Evolutionary conservation across 2,329 filamentous ascomycete genomes (phyloP).

Genomic region (Talaromyces marneffei): DNA sequence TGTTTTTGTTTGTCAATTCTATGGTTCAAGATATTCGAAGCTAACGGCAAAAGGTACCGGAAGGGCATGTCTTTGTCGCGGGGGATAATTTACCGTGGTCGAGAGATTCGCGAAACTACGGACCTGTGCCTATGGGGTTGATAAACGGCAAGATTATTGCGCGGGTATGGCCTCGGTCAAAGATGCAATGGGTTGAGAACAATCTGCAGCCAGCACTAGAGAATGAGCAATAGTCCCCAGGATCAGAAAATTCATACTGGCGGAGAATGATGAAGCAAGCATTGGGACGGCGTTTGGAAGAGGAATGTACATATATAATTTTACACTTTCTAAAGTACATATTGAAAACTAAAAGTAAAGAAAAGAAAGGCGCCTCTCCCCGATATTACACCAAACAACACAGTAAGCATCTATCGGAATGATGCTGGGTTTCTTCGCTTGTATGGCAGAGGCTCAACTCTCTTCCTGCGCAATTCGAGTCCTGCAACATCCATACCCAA

Average conservation of each 20-base stretch:
- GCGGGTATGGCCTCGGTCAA: constrained; percentile 32
- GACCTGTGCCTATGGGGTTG: constrained; percentile 77
- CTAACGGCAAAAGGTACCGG: constrained; percentile 59
- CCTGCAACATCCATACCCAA: constrained; percentile 69
- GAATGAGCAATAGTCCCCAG: not conserved
- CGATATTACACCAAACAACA: constrained; percentile 9
- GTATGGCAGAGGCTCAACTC: constrained; percentile 62
- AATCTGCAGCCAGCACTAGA: constrained; percentile 25
- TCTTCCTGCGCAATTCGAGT: constrained; percentile 77
- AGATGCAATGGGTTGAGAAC: constrained; percentile 34
- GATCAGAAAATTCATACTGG: not conserved
- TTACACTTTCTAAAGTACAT: constrained; percentile 41
- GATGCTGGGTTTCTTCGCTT: constrained; percentile 51
- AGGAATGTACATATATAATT: constrained; percentile 33
- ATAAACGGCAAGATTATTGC: constrained; percentile 76
- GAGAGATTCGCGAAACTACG: constrained; percentile 79
- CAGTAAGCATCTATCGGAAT: constrained; percentile 33
- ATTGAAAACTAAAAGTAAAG: constrained; percentile 19
- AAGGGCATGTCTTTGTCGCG: constrained; percentile 84
- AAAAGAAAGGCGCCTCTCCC: constrained; percentile 5
- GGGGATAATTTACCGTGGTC: constrained; percentile 85
- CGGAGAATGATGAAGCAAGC: not conserved
- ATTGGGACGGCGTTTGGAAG: constrained; percentile 11
- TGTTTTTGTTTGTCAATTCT: too few relatives aligned
- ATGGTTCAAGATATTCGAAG: not conserved